Evolutionary conservation across 139 green algal genomes (phyloP).

Genomic region (Closterium sp.): DNA sequence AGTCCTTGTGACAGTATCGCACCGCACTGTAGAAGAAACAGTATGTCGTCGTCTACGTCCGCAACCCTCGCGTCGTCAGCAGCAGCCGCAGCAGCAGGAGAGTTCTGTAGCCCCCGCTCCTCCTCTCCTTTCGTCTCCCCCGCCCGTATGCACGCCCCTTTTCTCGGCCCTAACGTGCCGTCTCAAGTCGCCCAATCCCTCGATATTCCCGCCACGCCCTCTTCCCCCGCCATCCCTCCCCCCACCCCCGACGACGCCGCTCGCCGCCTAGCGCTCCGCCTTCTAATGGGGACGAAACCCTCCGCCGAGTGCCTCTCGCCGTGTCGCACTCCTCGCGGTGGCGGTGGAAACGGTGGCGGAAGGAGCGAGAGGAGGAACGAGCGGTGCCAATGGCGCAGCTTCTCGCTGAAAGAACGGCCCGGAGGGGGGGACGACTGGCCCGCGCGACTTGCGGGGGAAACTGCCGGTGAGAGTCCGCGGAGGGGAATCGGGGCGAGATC

Average conservation of each 20-base stretch:
- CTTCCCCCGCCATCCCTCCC: not conserved
- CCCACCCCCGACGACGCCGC: not conserved
- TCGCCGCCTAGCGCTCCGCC: not conserved
- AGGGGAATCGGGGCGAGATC: not conserved
- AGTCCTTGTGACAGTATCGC: too few relatives aligned
- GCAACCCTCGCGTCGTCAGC: too few relatives aligned
- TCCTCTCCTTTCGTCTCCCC: not conserved
- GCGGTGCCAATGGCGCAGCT: not conserved
- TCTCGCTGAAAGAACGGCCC: not conserved
- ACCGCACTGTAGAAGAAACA: too few relatives aligned
- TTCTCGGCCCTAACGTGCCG: not conserved
- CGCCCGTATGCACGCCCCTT: not conserved
- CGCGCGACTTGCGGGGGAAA: not conserved
- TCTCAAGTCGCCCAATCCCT: not conserved
- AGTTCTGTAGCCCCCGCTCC: not conserved
- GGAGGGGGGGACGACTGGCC: not conserved
- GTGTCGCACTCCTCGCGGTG: not conserved
- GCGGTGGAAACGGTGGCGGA: not conserved
- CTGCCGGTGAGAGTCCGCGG: not conserved
- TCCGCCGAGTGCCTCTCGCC: not conserved
- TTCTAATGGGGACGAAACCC: not conserved
- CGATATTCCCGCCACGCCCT: not conserved
- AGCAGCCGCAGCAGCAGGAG: not conserved
- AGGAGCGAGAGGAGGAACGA: not conserved
- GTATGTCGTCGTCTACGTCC: too few relatives aligned